These are phyloP conservation scores for Fusarium pilosicola DNA, from an alignment of 2,329 filamentous ascomycete genomes.

Conservation along the genomic window DNA sequence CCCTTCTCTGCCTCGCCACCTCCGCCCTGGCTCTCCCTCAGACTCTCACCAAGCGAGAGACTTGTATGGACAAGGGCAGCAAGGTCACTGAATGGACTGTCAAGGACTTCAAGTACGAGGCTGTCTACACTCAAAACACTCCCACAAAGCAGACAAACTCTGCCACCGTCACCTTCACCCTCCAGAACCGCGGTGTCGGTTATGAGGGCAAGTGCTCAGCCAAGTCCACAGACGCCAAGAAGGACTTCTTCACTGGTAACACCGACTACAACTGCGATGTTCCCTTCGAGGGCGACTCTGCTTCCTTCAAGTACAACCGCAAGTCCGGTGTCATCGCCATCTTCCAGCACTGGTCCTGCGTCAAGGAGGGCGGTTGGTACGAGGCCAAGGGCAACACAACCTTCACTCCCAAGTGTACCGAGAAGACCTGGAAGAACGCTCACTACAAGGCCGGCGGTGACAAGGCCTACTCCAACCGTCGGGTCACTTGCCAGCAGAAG, in stretches of 20 bases:
- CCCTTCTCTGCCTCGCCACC: slow-evolving; percentile 43
- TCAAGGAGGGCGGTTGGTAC: slow-evolving; percentile 51
- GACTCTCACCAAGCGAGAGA: slow-evolving; percentile 16
- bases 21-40: slow-evolving; percentile 43
- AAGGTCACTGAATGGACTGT: slow-evolving; percentile 52
- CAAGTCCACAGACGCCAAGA: slow-evolving; percentile 52
- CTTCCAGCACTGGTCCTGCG: slow-evolving; percentile 61
- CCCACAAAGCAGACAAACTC: slow-evolving; percentile 60
- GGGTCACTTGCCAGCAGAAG: slow-evolving; percentile 43
- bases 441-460: slow-evolving; percentile 45
- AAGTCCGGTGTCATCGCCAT: slow-evolving; percentile 52
- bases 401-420: slow-evolving; percentile 43
- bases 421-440: slow-evolving; percentile 44
- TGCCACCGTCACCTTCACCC: slow-evolving; percentile 59
- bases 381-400: slow-evolving; percentile 44
- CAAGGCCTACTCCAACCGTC: slow-evolving; percentile 45
- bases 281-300: slow-evolving; percentile 42
- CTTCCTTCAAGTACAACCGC: slow-evolving; percentile 57
- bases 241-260: slow-evolving; percentile 62
- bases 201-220: slow-evolving; percentile 54
- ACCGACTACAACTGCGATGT: slow-evolving; percentile 56
- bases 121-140: slow-evolving; percentile 58
- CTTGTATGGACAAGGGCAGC: slow-evolving; percentile 39
- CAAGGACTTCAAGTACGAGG: slow-evolving; percentile 58
- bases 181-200: slow-evolving; percentile 57